Base-by-base conservation (phyloP, 75 land plant genomes). In the Gnetum montanum region DNA sequence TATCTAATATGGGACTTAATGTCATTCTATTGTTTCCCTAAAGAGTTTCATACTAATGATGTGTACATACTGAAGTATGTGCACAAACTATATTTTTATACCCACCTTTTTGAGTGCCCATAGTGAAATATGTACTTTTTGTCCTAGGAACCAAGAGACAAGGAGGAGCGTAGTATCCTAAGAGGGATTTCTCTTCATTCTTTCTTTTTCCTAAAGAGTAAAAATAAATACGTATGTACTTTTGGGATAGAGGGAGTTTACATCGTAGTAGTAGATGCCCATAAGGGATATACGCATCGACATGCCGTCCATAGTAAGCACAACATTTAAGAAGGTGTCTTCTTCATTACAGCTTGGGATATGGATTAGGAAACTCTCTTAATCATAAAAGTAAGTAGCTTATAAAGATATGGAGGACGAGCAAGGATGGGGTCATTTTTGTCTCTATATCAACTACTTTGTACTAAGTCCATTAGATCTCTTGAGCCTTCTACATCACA, bases 181-280 rank as follows among this genome's bases (percentile, higher is more conserved):
- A n/a, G n/a, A n/a, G n/a, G n/a, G n/a, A n/a, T n/a, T n/a, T n/a
- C n/a, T n/a, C n/a, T n/a, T n/a, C n/a, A n/a, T n/a, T n/a, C n/a
- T n/a, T n/a, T n/a, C n/a, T n/a, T n/a, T n/a, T n/a, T n/a, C n/a
- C n/a, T n/a, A n/a, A n/a, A n/a, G n/a, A n/a, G n/a, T n/a, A n/a
- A n/a, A n/a, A n/a, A n/a, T n/a, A n/a, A n/a, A n/a, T n/a, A n/a
- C n/a, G n/a, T n/a, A n/a, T n/a, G n/a, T n/a, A n/a, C n/a, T n/a
- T n/a, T n/a, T n/a, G n/a, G 43, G 59, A 35, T 57, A 57, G 34
- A 57, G 20, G 4, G 59, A 57, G 45, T 57, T 57, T 0, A 57
- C 59, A 1, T 57, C 59, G 13, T 40, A 57, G 43, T 40, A 57
- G 22, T 33, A 57, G 0, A 57, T 16, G 12, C 1, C 59, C 59